Evolutionary conservation across 2,329 filamentous ascomycete species (phyloP).

Genomic region (Emmonsia crescens): DNA sequence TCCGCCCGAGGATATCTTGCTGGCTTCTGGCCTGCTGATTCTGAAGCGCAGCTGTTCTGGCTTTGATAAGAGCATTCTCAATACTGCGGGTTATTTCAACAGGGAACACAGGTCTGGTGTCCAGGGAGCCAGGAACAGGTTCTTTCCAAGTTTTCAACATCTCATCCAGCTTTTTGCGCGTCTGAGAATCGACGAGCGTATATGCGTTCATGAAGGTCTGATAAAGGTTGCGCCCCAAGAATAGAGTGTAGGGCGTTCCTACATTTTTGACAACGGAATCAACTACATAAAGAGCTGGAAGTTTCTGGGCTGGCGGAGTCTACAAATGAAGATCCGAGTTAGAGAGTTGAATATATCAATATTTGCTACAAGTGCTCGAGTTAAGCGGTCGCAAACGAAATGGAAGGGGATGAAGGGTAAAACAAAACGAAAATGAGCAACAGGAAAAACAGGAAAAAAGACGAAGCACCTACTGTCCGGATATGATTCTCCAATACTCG

Average conservation of each 20-base stretch:
- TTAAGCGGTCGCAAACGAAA: not conserved
- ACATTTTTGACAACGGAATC: slow-evolving; percentile 99
- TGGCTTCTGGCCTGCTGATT: slow-evolving; percentile 42
- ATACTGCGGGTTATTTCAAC: slow-evolving; percentile 79
- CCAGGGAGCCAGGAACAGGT: slow-evolving; percentile 84
- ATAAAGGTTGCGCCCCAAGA: slow-evolving; percentile 84
- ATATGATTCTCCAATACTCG: slow-evolving; percentile 87
- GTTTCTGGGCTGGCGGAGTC: slow-evolving; percentile 78
- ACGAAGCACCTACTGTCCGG: slow-evolving; percentile 62
- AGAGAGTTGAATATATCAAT: slow-evolving; percentile 19
- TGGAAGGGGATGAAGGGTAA: slow-evolving; percentile 7
- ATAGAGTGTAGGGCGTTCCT: slow-evolving; percentile 91
- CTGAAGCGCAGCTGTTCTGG: slow-evolving; percentile 47
- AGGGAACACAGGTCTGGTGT: slow-evolving; percentile 84
- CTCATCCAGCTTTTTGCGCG: slow-evolving; percentile 86
- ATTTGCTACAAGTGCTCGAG: slow-evolving; percentile 2
- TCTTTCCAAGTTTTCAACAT: slow-evolving; percentile 98
- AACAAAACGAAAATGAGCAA: slow-evolving; percentile 7
- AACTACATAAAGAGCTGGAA: slow-evolving; percentile 92
- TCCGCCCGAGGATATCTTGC: slow-evolving; percentile 44
- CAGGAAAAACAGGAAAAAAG: slow-evolving; percentile 12
- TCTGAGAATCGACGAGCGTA: slow-evolving; percentile 69
- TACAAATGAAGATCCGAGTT: slow-evolving; percentile 35
- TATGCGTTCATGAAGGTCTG: slow-evolving; percentile 96
- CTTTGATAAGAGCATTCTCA: slow-evolving; percentile 87